A percentile compares a stretch with the other conserved stretches of the same genome.
These are phyloP conservation scores for Dentipellis sp. DNA, from an alignment of 768 basidiomycete genomes.

Conservation along the genomic window DNA sequence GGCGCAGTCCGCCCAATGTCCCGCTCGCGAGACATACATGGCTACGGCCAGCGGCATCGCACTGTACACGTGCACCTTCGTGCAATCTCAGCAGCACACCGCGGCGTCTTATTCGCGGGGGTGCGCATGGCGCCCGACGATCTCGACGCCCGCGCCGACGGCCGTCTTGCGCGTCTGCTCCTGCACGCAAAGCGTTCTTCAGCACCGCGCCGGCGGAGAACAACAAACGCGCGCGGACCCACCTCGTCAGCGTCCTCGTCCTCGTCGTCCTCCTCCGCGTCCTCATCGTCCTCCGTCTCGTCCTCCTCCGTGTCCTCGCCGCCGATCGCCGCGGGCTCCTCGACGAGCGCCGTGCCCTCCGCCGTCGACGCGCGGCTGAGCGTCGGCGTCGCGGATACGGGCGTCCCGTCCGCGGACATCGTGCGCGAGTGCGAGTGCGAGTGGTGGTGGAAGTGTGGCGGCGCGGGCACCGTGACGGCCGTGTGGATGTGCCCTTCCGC, in stretches of 20 bases:
- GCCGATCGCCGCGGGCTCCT: not conserved
- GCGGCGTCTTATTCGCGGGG: conserved; percentile 5
- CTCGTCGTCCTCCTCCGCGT: conserved; percentile 12
- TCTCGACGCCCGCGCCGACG: conserved; percentile 14
- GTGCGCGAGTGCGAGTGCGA: not conserved
- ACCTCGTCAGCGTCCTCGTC: conserved; percentile 23
- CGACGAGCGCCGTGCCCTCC: conserved; percentile 2
- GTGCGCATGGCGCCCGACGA: conserved; percentile 11
- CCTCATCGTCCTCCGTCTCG: conserved; percentile 6
- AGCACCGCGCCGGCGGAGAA: not conserved
- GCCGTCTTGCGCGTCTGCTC: conserved; percentile 10
- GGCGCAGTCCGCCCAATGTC: too few species aligned
- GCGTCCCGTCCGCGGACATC: not conserved
- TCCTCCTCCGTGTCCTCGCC: conserved; percentile 17
- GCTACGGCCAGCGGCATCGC: too few species aligned
- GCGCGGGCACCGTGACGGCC: conserved; percentile 22
- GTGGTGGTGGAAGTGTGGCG: conserved; percentile 9
- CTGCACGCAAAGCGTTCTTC: not conserved
- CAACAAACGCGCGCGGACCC: conserved; percentile 8
- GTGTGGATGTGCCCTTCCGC: conserved; percentile 15
- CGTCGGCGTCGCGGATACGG: not conserved
- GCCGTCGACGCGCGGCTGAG: not conserved
- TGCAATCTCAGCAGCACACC: too few species aligned
- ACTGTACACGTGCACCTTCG: too few species aligned
- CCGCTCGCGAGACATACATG: too few species aligned